Evolutionary conservation across 1,284 basidiomycete genomes (phyloP).

Genomic region (Mycena sp.): DNA sequence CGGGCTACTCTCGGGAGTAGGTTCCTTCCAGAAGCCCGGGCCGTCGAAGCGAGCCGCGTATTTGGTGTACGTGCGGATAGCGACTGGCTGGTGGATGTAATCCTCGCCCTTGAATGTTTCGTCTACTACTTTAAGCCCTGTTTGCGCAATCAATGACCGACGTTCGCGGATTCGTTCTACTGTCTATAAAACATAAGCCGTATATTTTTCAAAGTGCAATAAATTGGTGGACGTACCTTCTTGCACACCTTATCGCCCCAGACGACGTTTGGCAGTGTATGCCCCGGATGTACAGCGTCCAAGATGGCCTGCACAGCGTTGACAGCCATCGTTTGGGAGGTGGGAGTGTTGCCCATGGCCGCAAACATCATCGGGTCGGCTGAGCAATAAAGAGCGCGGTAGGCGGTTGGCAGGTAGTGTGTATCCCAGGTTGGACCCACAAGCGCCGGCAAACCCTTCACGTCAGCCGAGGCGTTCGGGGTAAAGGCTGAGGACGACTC

Average conservation of each 20-base stretch:
- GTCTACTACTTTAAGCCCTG: too few relatives aligned
- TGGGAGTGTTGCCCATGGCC: background rate
- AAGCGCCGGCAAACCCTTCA: background rate
- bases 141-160: too few relatives aligned
- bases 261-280: background rate
- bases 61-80: background rate
- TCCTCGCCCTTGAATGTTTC: too few relatives aligned
- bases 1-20: background rate
- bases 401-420: background rate
- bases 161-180: background rate
- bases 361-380: background rate
- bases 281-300: background rate
- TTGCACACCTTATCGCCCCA: background rate
- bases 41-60: background rate
- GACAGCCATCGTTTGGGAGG: background rate
- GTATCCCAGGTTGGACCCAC: background rate
- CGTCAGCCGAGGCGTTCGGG: background rate
- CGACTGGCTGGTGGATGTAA: too few relatives aligned
- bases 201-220: too few relatives aligned
- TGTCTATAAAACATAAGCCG: background rate
- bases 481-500: too few relatives aligned
- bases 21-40: background rate
- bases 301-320: background rate
- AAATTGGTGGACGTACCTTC: background rate
- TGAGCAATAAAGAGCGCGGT: background rate